These are phyloP conservation scores for Fusarium agapanthi DNA, from an alignment of 2,329 filamentous ascomycete species.

Conservation along the genomic window DNA sequence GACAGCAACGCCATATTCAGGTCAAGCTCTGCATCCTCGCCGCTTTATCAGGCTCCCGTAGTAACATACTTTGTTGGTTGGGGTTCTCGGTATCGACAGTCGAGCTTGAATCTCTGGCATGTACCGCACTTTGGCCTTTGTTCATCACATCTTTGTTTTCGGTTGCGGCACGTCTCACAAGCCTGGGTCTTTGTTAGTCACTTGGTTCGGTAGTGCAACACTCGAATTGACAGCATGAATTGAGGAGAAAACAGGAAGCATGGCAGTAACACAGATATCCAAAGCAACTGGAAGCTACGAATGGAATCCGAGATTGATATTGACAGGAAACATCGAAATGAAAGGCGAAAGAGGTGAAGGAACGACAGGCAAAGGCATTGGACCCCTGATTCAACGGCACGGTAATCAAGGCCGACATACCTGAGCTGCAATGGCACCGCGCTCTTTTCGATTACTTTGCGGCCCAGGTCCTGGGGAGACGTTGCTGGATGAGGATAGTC, in stretches of 20 bases:
- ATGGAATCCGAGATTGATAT: background rate
- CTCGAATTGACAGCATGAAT: too few species aligned
- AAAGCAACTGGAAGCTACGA: background rate
- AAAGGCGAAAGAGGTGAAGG: background rate
- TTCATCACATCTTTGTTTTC: slow-evolving; percentile 73
- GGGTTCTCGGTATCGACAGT: slow-evolving; percentile 68
- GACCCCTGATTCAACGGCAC: background rate
- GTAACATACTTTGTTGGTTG: slow-evolving; percentile 68
- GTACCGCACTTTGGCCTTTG: slow-evolving; percentile 67
- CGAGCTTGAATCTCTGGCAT: slow-evolving; percentile 64
- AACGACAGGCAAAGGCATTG: background rate
- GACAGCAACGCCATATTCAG: slow-evolving; percentile 1
- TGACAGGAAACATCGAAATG: background rate
- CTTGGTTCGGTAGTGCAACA: background rate
- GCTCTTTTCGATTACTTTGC: slow-evolving; percentile 49
- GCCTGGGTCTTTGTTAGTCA: slow-evolving; percentile 49
- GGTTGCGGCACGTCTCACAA: slow-evolving; percentile 66
- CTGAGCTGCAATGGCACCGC: slow-evolving; percentile 52
- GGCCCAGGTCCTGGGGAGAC: slow-evolving; percentile 47
- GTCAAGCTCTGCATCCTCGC: slow-evolving; percentile 12
- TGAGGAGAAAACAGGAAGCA: too few species aligned
- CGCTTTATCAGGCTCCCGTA: slow-evolving; percentile 1
- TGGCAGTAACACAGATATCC: background rate
- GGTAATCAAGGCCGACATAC: slow-evolving; percentile 35
- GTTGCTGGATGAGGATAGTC: slow-evolving; percentile 41